phyloP scores from a whole-genome alignment of 306 rosid species.

The Macrotyloma uniflorum region DNA sequence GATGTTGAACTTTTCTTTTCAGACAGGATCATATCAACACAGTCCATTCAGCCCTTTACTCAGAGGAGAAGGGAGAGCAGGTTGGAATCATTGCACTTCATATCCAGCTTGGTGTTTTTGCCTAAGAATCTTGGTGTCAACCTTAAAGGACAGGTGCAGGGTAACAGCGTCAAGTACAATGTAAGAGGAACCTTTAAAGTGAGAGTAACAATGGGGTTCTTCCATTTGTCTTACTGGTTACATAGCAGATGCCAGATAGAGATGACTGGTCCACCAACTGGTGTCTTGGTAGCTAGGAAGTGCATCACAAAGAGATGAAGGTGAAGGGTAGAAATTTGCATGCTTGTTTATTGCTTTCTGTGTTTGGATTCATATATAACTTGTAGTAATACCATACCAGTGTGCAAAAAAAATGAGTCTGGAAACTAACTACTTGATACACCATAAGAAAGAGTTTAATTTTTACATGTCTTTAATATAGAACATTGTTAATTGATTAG shows the following conservation, averaged over 20 bases:
- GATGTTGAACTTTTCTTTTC: conserved; percentile 67
- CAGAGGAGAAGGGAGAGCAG: conserved; percentile 57
- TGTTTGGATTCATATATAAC: conserved; percentile 26
- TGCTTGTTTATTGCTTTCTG: conserved; percentile 13
- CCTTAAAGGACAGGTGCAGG: conserved; percentile 63
- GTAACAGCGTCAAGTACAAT: conserved; percentile 58
- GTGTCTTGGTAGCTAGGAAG: conserved; percentile 63
- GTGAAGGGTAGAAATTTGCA: conserved; percentile 7
- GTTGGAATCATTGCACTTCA: conserved; percentile 64
- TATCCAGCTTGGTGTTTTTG: conserved; percentile 82
- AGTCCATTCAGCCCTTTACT: conserved; percentile 65
- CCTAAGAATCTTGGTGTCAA: conserved; percentile 66
- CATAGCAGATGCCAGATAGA: conserved; percentile 76
- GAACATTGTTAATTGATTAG: too few relatives aligned
- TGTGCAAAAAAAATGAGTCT: neutral
- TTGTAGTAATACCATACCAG: neutral
- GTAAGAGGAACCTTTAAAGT: conserved; percentile 73
- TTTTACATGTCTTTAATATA: neutral
- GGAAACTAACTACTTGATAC: too few relatives aligned
- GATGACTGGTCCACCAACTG: conserved; percentile 87
- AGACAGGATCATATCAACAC: conserved; percentile 67
- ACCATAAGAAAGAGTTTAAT: too few relatives aligned
- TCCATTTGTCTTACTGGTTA: conserved; percentile 65
- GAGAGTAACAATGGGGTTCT: conserved; percentile 60
- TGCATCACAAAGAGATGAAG: conserved; percentile 72